These are phyloP conservation scores for Phytophthora syringae DNA, from an alignment of 352 stramenopile species.

Conservation along the genomic window DNA sequence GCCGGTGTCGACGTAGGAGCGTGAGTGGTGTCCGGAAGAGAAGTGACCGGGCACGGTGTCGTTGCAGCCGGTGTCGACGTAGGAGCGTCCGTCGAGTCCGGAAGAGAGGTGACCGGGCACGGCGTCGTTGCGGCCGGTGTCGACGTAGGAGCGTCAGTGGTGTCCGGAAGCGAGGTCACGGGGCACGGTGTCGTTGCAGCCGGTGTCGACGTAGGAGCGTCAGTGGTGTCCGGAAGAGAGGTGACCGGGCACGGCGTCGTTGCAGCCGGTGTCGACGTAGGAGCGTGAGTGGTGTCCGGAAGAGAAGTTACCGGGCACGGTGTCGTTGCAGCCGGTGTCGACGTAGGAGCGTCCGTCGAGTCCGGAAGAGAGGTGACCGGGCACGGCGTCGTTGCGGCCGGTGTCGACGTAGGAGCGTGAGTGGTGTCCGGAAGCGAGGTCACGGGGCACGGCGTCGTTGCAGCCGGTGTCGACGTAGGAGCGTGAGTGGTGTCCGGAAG, in stretches of 20 bases:
- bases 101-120: constrained; percentile 10
- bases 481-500: neutral
- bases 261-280: neutral
- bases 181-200: constrained; percentile 1
- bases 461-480: neutral
- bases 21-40: constrained; percentile 12
- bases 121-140: constrained; percentile 5
- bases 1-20: too few relatives aligned
- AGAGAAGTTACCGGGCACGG: constrained; percentile 12
- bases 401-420: neutral
- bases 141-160: neutral
- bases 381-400: neutral
- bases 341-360: neutral
- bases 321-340: neutral
- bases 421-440: constrained; percentile 8
- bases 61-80: constrained; percentile 1
- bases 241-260: constrained; percentile 11
- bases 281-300: neutral
- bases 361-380: constrained; percentile 10
- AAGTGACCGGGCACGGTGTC: constrained; percentile 8
- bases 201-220: neutral
- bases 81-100: constrained; percentile 13
- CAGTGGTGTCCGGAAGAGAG: constrained; percentile 8
- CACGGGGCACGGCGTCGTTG: neutral
- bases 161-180: too few relatives aligned